These are phyloP conservation scores for Osmozyma mogii DNA, from an alignment of 805 yeast species.

Conservation along the genomic window DNA sequence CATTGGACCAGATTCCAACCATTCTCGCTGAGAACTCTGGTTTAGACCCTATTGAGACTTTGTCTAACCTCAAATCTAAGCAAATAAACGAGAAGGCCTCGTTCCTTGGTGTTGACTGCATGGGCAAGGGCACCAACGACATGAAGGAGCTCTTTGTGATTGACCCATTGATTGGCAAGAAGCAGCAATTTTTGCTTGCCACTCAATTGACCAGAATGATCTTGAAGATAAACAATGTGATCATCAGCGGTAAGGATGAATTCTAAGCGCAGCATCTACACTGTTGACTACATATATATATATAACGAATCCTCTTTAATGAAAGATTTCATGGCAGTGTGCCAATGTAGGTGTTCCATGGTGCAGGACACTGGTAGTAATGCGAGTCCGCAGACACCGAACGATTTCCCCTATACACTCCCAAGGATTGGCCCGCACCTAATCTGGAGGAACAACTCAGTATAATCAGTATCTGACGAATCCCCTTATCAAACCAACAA, in stretches of 20 bases:
- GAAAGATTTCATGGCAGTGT: no score
- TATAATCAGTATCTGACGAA: no score
- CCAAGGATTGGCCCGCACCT: no score
- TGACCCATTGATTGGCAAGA: slow-evolving; percentile 95
- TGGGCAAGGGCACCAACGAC: slow-evolving; percentile 80
- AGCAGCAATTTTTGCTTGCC: slow-evolving; percentile 90
- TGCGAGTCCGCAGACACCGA: no score
- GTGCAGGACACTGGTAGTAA: no score
- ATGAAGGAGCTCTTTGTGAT: slow-evolving; percentile 93
- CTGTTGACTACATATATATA: no score
- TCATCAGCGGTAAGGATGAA: slow-evolving; percentile 79
- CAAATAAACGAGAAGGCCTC: slow-evolving; percentile 70
- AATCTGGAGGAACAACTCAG: no score
- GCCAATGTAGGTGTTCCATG: no score
- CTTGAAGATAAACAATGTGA: slow-evolving; percentile 92
- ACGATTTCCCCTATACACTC: no score
- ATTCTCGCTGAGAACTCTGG: slow-evolving; percentile 97
- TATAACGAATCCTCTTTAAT: no score
- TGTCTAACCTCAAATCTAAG: slow-evolving; percentile 73
- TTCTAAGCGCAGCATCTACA: no score
- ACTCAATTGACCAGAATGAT: slow-evolving; percentile 98
- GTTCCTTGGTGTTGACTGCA: slow-evolving; percentile 86
- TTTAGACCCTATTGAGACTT: slow-evolving; percentile 83
- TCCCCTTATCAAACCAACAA: no score
- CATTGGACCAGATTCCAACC: slow-evolving; percentile 88